These are phyloP conservation scores for Mrakiaceae sp. DNA, from an alignment of 1,284 basidiomycete species.

Conservation along the genomic window DNA sequence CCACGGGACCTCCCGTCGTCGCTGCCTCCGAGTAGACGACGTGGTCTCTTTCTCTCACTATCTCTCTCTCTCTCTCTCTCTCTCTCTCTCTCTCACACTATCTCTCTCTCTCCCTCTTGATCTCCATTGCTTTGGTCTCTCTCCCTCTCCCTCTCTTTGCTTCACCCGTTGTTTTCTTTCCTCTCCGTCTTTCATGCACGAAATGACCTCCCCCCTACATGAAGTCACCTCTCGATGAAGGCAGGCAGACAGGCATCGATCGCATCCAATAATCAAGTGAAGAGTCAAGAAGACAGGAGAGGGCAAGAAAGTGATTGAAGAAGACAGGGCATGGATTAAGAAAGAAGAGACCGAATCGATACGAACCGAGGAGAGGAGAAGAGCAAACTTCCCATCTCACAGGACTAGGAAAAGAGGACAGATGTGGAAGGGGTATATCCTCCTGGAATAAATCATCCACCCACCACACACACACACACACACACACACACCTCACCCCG, in stretches of 20 bases:
- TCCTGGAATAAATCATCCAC: no score
- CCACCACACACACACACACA: no score
- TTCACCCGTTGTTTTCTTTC: background rate
- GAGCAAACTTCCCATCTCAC: background rate
- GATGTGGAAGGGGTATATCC: no score
- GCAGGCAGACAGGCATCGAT: background rate
- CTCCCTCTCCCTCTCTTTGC: background rate
- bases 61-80: background rate
- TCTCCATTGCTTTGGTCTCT: background rate
- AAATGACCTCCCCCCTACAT: background rate
- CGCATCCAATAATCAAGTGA: background rate
- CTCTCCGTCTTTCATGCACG: background rate
- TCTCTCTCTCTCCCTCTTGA: background rate
- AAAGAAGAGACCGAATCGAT: background rate
- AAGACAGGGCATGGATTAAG: background rate
- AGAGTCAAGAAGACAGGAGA: background rate
- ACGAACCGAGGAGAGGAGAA: background rate
- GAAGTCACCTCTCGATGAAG: background rate
- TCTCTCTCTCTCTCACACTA: background rate
- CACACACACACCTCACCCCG: no score
- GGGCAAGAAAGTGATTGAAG: background rate
- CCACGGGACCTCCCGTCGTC: background rate
- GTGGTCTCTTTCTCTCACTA: background rate
- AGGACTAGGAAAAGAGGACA: no score
- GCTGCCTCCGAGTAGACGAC: background rate